Base-by-base conservation (phyloP, 1,139 yeast genomes). In the Kodamaea ohmeri region DNA sequence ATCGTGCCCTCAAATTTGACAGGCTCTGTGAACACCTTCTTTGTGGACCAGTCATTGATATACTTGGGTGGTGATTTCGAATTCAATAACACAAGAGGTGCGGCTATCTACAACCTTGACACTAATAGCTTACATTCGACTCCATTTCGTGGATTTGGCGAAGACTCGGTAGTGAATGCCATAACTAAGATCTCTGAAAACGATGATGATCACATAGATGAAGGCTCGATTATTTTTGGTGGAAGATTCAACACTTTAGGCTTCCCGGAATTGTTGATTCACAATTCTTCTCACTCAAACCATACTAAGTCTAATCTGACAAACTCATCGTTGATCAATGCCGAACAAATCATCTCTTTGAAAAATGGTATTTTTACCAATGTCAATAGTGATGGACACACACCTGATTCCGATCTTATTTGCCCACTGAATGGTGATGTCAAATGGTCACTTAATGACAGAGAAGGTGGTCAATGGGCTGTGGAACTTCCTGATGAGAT, bases 61-160 rank as follows among this genome's bases (percentile, higher is more conserved):
- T 89, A 86, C 53, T 72, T 87, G 37, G 98, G 97, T 8, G 98
- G 98, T 19, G 69, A 77, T 43, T 78, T 92, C 50, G 59, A 71
- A 12, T 82, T 60, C 52, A 67, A 76, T 42, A 61, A 68, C 29
- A 71, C 84, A 0, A 61, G 73, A 44, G 86, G 92, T 36, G 84
- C 78, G 0, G 82, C 87, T 8, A 61, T 80, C 7, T 90, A 87
- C 69, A 73, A 86, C 55, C 55, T 64, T n/a, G 49, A 71, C 0
- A 52, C 74, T 2, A 52, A 67, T 15, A 36, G 61, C 2, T 62
- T 86, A 29, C 42, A 55, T 2, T 60, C 75, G 7, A 68, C 87
- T 1, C 81, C 85, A 1, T 92, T 92, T 61, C 74, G 75, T 27
- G 98, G 98, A 0, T 89, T 92, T 56, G 82, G 82, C 6, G 53